Evolutionary conservation across 2,329 filamentous ascomycete genomes (phyloP).

Genomic region (Colletotrichum liriopes): DNA sequence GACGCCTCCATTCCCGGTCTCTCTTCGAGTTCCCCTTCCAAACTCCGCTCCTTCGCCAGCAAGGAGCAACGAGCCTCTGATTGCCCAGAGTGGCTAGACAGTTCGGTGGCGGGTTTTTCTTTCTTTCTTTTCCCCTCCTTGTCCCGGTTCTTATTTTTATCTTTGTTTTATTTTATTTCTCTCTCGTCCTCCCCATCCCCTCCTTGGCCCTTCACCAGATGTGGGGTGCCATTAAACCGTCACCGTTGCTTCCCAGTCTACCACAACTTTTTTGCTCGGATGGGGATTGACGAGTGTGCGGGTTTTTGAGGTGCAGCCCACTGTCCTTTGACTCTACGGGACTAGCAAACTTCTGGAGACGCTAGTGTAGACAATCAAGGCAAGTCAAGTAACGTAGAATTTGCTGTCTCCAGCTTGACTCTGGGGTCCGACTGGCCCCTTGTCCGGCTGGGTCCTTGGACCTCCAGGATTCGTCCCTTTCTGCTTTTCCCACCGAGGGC

Average conservation of each 20-base stretch:
- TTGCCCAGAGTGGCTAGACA: background rate
- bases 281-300: background rate
- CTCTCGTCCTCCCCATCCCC: background rate
- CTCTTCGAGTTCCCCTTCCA: background rate
- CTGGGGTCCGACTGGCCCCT: background rate
- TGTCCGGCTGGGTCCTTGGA: background rate
- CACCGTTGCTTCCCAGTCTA: constrained; percentile 14
- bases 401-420: background rate
- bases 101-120: background rate
- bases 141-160: background rate
- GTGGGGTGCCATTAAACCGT: constrained; percentile 22
- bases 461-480: background rate
- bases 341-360: background rate
- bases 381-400: constrained; percentile 19
- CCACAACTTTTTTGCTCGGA: constrained; percentile 4
- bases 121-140: background rate
- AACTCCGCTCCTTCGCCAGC: background rate
- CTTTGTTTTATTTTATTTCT: background rate
- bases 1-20: background rate
- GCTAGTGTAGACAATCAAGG: constrained; percentile 20
- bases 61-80: background rate
- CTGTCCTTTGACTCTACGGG: background rate
- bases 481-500: background rate
- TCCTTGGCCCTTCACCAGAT: background rate
- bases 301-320: background rate